These are phyloP conservation scores for Cladosporium sp. DNA, from an alignment of 2,329 filamentous ascomycete species.

Conservation along the genomic window DNA sequence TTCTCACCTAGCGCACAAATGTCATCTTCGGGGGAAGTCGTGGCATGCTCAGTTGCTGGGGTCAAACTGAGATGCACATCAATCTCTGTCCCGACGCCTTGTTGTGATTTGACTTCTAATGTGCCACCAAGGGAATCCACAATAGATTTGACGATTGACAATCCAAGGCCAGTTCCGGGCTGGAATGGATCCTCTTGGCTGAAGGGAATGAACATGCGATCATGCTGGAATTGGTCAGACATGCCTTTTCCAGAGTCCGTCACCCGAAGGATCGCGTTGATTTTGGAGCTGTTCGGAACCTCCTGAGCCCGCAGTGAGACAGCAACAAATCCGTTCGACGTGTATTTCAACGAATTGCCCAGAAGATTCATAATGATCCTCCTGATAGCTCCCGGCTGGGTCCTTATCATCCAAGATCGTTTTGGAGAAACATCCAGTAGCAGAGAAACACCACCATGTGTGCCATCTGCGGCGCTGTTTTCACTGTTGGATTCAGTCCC, in stretches of 20 bases:
- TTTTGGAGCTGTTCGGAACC: conserved; percentile 15
- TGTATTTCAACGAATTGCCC: conserved; percentile 47
- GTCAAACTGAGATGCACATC: conserved; percentile 19
- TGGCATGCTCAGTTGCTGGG: conserved; percentile 13
- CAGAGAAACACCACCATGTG: conserved; percentile 32
- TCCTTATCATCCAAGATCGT: conserved; percentile 40
- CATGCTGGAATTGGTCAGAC: conserved; percentile 56
- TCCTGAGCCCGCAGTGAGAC: conserved; percentile 32
- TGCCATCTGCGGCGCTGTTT: background rate
- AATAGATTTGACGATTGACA: conserved; percentile 60
- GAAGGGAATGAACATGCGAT: conserved; percentile 60
- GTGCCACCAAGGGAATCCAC: conserved; percentile 57
- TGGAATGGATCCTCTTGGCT: conserved; percentile 59
- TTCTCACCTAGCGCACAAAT: conserved; percentile 14
- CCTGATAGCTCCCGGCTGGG: conserved; percentile 42
- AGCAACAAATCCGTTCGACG: conserved; percentile 37
- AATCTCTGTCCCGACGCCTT: conserved; percentile 32
- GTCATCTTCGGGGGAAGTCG: conserved; percentile 13
- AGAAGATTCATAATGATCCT: conserved; percentile 47
- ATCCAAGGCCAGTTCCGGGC: conserved; percentile 59
- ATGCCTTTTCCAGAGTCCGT: conserved; percentile 65
- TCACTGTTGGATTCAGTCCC: background rate
- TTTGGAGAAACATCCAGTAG: conserved; percentile 41
- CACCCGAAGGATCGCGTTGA: conserved; percentile 35
- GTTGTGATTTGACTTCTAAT: conserved; percentile 53